Base-by-base conservation (phyloP, 805 yeast genomes). In the Yamadazyma phyllophila region DNA sequence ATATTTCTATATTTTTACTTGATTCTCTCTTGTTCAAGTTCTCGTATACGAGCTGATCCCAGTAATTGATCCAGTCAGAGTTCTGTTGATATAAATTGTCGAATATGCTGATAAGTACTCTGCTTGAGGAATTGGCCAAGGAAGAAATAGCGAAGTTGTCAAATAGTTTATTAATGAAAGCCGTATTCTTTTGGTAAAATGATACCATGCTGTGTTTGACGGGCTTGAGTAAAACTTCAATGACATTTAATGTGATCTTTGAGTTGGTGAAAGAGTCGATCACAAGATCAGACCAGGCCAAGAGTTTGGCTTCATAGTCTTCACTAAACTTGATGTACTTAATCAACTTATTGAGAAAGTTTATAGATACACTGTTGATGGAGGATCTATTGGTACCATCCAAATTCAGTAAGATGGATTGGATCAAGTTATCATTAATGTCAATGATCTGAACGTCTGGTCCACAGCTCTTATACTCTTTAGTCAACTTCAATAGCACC, bases 111-210 rank as follows among this genome's bases (percentile, higher is more conserved):
- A 69, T 68, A 1, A 84, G 46, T 13, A 82, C 71, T 55, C 80
- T 84, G n/a, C 86, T 82, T 14, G 81, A 71, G 2, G 84, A 76
- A 48, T 81, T 85, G 0, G 94, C 83, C 45, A 88, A 59, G 0
- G 88, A 77, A 52, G 78, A 81, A 1, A 82, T 71, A 69, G 64
- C 66, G 85, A 81, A 13, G 72, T 61, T 2, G 64, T 54, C 11
- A 85, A 57, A n/a, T 85, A 73, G 8, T 65, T 65, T 2, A 52
- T 15, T 11, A 7, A 47, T 32, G 73, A 13, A 45, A 16, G 2
- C 17, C 9, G 10, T 6, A 15, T 40, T 36, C 10, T 24, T 12
- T 15, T 33, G 10, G 13, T 13, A 36, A 15, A 44, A 30, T 20
- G 24, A 6, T 13, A 13, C 34, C 6, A 26, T 20, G 7, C 15